phyloP scores from a whole-genome alignment of 371 early-diverging fungal genomes.

The Mucor racemosus region DNA sequence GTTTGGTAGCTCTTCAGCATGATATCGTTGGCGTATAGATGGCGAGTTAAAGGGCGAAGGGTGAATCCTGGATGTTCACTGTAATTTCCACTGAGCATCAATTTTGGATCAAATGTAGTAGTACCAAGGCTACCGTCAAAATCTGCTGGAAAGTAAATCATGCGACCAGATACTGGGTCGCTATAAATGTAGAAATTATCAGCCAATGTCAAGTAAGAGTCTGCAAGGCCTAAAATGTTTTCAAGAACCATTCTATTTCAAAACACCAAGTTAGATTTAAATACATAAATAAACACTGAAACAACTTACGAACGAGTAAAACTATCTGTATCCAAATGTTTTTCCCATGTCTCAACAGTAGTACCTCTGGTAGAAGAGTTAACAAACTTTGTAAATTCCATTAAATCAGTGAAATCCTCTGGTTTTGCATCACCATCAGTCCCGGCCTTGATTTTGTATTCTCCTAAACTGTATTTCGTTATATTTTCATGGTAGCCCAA shows the following conservation, averaged over 20 bases:
- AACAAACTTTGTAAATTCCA: slow-evolving; percentile 37
- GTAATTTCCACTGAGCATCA: slow-evolving; percentile 34
- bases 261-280: no score
- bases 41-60: slow-evolving; percentile 18
- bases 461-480: slow-evolving; percentile 19
- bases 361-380: slow-evolving; percentile 11
- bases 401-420: slow-evolving; percentile 16
- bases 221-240: slow-evolving; percentile 35
- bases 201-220: slow-evolving; percentile 29
- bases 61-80: slow-evolving; percentile 31
- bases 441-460: slow-evolving; percentile 37
- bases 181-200: slow-evolving; percentile 41
- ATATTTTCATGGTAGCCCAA: slow-evolving; percentile 1
- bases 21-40: slow-evolving; percentile 2
- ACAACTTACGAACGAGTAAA: slow-evolving; percentile 16
- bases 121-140: slow-evolving; percentile 36
- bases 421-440: background rate
- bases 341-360: slow-evolving; percentile 31
- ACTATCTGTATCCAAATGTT: slow-evolving; percentile 26
- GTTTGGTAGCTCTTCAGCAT: slow-evolving; percentile 17
- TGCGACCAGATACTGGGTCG: slow-evolving; percentile 14
- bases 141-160: slow-evolving; percentile 37
- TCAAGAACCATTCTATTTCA: slow-evolving; percentile 29
- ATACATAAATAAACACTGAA: no score
- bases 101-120: background rate